A percentile compares a stretch with the other conserved stretches of the same genome.
These are phyloP conservation scores for Amaranthus cruentus DNA, from an alignment of 148 eudicot genomes.

Conservation along the genomic window DNA sequence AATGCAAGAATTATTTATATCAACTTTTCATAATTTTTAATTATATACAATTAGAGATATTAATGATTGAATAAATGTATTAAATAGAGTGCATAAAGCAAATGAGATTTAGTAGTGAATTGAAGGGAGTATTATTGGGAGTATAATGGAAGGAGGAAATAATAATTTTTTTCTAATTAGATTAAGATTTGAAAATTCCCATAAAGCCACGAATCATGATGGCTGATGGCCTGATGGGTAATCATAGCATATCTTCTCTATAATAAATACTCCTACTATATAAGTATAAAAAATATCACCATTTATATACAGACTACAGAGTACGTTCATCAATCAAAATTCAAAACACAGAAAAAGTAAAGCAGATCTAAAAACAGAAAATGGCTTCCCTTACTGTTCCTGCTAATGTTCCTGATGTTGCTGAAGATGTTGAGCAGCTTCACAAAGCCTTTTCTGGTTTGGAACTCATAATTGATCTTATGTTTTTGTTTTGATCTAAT, in stretches of 20 bases:
- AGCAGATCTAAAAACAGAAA: background rate
- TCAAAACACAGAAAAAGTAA: background rate
- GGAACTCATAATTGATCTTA: background rate
- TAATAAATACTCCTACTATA: no score
- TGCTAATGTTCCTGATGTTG: constrained; percentile 43
- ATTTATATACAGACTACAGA: background rate
- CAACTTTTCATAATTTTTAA: no score
- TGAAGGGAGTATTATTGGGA: no score
- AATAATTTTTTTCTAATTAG: no score
- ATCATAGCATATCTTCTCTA: no score
- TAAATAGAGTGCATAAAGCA: no score
- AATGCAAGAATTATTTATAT: no score
- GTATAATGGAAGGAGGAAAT: no score
- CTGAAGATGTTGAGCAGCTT: constrained; percentile 67
- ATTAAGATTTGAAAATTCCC: background rate
- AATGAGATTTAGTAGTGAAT: no score
- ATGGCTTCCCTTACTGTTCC: constrained; percentile 72
- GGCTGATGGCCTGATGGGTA: no score
- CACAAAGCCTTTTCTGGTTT: constrained; percentile 62
- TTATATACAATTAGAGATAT: no score
- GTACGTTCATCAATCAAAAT: background rate
- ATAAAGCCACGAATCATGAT: background rate
- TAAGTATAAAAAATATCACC: background rate
- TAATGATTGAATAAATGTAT: no score
- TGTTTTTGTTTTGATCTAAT: background rate